These are phyloP conservation scores for Medakamo hakoo DNA, from an alignment of 139 green algal species.

Conservation along the genomic window DNA sequence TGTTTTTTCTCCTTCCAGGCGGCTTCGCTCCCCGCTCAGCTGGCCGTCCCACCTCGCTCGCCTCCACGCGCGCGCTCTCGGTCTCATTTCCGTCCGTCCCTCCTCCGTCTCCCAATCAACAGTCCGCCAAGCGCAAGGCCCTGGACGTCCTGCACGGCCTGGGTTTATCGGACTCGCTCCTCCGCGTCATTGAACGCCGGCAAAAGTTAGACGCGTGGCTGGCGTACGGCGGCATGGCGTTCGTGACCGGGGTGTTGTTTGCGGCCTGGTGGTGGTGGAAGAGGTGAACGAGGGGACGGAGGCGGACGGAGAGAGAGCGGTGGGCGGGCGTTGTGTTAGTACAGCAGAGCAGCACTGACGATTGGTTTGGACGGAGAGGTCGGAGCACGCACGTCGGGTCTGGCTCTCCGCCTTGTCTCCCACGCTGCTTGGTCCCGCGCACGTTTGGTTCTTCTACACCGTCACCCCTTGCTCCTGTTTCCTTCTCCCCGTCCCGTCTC, in stretches of 20 bases:
- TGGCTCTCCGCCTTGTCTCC: too few species aligned
- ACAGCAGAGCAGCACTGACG: neutral
- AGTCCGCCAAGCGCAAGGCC: conserved; percentile 59
- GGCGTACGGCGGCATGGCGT: conserved; percentile 71
- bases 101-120: neutral
- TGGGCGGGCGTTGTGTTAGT: neutral
- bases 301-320: neutral
- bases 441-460: too few species aligned
- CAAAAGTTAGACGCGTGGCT: conserved; percentile 59
- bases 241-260: conserved; percentile 3
- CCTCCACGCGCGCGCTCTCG: too few species aligned
- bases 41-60: too few species aligned
- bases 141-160: conserved; percentile 75
- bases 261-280: conserved; percentile 14
- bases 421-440: too few species aligned
- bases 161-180: conserved; percentile 60
- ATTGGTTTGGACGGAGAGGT: neutral
- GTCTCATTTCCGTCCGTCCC: too few species aligned
- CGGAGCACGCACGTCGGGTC: neutral
- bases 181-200: conserved; percentile 60
- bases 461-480: too few species aligned
- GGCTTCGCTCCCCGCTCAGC: too few species aligned
- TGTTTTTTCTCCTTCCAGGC: too few species aligned
- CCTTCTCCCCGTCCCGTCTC: too few species aligned
- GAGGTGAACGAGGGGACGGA: neutral